Evolutionary conservation across 345 rosid genomes (phyloP).

Genomic region (Crucihimalaya himalaica): DNA sequence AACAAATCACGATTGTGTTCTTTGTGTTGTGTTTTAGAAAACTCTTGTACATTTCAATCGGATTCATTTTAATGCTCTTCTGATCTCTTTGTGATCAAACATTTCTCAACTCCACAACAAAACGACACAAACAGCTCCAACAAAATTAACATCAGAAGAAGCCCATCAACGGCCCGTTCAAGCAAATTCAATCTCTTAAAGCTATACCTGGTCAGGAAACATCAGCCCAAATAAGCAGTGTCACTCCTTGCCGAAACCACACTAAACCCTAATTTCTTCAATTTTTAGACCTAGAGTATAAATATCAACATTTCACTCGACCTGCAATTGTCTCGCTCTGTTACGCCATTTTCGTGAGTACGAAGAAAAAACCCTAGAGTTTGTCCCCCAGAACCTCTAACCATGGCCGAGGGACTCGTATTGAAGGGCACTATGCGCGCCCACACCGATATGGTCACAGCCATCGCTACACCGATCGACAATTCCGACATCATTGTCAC

Average conservation of each 20-base stretch:
- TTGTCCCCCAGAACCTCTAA: conserved; percentile 8
- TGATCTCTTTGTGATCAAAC: neutral
- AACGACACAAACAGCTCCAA: neutral
- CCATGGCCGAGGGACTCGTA: conserved; percentile 73
- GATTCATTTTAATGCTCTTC: neutral
- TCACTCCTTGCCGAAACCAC: conserved; percentile 7
- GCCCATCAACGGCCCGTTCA: conserved; percentile 18
- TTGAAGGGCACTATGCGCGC: conserved; percentile 89
- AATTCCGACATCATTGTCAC: conserved; percentile 90
- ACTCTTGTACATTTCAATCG: conserved; percentile 23
- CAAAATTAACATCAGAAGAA: neutral
- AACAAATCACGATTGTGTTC: neutral
- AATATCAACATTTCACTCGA: neutral
- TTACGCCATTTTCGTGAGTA: conserved; percentile 26
- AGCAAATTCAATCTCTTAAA: neutral
- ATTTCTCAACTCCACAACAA: neutral
- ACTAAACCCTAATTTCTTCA: conserved; percentile 30
- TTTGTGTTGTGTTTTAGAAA: conserved; percentile 16
- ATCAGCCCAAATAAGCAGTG: conserved; percentile 12
- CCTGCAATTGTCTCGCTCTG: neutral
- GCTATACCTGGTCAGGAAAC: neutral
- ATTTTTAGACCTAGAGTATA: conserved; percentile 25
- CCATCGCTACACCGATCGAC: conserved; percentile 90
- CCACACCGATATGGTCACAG: conserved; percentile 95
- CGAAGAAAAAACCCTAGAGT: conserved; percentile 13